Base-by-base conservation (phyloP, 176 grass and related monocot species). In the Cenchrus americanus region DNA sequence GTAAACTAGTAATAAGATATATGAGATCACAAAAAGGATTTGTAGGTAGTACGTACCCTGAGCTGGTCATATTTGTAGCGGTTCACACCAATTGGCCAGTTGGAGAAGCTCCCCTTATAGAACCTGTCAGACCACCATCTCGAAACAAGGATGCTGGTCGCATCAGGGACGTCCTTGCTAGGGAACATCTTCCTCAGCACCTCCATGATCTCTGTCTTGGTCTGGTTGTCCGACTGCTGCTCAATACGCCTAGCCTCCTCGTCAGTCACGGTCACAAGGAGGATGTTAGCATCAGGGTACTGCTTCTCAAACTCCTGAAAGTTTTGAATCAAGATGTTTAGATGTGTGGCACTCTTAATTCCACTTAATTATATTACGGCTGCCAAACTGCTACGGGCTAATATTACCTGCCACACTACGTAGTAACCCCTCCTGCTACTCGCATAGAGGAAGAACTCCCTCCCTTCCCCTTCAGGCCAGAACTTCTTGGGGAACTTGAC, bases 221-320 rank as follows among this genome's bases (percentile, higher is more conserved):
- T 94, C 17, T 89, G 48, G 14, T 61, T 72, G 75, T 94, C 89
- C 0, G 89, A 27, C 52, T 94, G 89, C 57, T 89, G 92, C 59
- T 94, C 89, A 13, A 91, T 94, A 57, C 89, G 79, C 67, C 87
- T 85, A 10, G 87, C 89, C 48, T 94, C 92, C 1, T 94, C 89
- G 12, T 94, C 89, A 7, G 92, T 92, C 22, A 94, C 89, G 24
- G 84, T 94, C 22, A 91, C 89, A 9, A 94, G 77, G 22, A 94
- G 92, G 0, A 94, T 89, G 5, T 94, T 94, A 18, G 80, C 49
- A 19, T 42, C 84, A 0, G 92, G 89, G 34, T 91, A 89, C 42
- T 89, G 71, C 69, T 65, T 75, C 80, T 94, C 89, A 15, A 94
- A 87, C 26, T 84, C 49, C 48, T 50, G 48, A 50, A 13, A 11